A percentile compares a stretch with the other conserved stretches of the same genome.
These are phyloP conservation scores for Hyphodiscus hymeniophilus DNA, from an alignment of 495 filamentous ascomycete genomes.

Conservation along the genomic window DNA sequence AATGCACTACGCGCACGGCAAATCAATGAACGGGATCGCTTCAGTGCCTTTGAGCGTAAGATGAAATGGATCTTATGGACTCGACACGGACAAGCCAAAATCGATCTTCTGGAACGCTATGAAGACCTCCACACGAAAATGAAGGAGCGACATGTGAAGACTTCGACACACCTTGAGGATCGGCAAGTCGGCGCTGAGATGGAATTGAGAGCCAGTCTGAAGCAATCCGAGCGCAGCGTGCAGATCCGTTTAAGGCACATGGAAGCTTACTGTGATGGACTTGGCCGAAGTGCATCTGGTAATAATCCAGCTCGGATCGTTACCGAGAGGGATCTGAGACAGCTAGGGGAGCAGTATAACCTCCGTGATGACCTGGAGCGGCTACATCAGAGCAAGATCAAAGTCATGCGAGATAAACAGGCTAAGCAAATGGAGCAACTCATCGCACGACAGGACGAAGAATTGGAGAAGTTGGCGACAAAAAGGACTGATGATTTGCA, in stretches of 20 bases:
- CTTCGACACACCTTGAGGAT: conserved; percentile 58
- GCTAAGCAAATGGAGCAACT: conserved; percentile 60
- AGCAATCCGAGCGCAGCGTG: conserved; percentile 49
- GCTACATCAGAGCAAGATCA: conserved; percentile 65
- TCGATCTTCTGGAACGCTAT: conserved; percentile 33
- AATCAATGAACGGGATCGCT: conserved; percentile 48
- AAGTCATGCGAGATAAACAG: conserved; percentile 72
- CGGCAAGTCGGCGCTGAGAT: conserved; percentile 68
- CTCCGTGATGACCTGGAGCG: conserved; percentile 60
- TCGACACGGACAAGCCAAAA: conserved; percentile 33
- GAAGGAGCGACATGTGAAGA: conserved; percentile 39
- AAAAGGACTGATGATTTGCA: conserved; percentile 43
- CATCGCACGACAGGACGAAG: conserved; percentile 52
- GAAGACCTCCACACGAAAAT: conserved; percentile 35
- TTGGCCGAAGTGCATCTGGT: conserved; percentile 33
- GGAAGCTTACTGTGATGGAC: conserved; percentile 66
- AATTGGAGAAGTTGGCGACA: conserved; percentile 47
- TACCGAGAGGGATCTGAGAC: conserved; percentile 48
- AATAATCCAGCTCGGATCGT: conserved; percentile 37
- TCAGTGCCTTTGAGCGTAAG: conserved; percentile 44
- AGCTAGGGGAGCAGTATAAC: conserved; percentile 65
- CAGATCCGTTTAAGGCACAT: conserved; percentile 67
- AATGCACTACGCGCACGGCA: conserved; percentile 44
- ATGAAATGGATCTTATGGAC: conserved; percentile 46
- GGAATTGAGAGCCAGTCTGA: conserved; percentile 39